Evolutionary conservation across 164 flowering plant genomes (phyloP), one percentile per base, ranked within the genome.

Genomic region (Protea cynaroides): DNA sequence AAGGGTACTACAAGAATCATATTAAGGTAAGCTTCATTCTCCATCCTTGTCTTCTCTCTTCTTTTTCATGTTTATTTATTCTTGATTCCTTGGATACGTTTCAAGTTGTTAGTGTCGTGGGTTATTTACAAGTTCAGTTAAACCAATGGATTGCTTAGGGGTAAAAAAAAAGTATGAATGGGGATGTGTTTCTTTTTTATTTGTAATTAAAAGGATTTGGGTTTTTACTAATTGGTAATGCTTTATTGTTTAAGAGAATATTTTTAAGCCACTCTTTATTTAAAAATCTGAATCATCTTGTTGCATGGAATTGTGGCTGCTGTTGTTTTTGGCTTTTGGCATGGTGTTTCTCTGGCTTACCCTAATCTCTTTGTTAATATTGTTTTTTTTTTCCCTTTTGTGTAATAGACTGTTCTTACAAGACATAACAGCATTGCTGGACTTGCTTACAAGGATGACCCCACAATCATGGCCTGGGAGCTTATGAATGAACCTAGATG

Each of bases 401-500:
- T 72, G 36, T 65, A 50, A 56, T 81, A 92, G 95, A 76, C 86
- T 64, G 83, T 89, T 63, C 78, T 92, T 8, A 79, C 80, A 69
- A 82, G 98, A 71, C 66, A 68, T 13, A 92, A 92, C 75, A 80
- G 72, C 59, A 65, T 83, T 7, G 85, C 83, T 61, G 83, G 91
- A 44, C 70, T 85, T 25, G 75, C 77, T 50, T 90, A 92, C 79
- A 90, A 86, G 73, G 88, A 92, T 79, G 96, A 92, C 61, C 85
- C 96, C 13, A 70, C 64, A 81, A 90, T 88, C 37, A 88, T 89
- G 92, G 90, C 98, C 0, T 92, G 98, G 98, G 96, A 92, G 75
- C 96, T 92, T 25, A 88, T 92, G 80, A 92, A 92, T 75, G 96
- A 92, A 73, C 95, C 98, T 7, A 82, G 90, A 73, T 90, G 95